Evolutionary conservation across 129 eudicot species (phyloP), one percentile per base, ranked within the genome.

Genomic region (Kitagawia praeruptora): DNA sequence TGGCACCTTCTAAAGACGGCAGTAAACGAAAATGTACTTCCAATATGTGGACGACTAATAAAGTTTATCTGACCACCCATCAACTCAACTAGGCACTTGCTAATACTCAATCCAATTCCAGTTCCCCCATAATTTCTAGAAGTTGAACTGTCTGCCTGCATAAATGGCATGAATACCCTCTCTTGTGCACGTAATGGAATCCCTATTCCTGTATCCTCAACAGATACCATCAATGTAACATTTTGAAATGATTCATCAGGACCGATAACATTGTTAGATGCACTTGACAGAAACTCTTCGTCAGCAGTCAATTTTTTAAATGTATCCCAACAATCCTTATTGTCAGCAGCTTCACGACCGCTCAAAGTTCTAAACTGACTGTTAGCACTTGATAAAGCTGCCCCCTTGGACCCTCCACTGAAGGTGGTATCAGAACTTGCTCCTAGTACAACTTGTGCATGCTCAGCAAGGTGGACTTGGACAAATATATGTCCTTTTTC

Each of bases 91-190:
- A 93, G 86, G 84, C 96, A 90, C 85, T 93, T 93, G 21, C 96
- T 87, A 18, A 93, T 93, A 80, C 98, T 93, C 77, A 93, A 81
- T 31, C 98, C 98, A 19, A 93, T 93, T 21, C 98, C 98, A 1
- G 98, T 93, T 54, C 98, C 98, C 42, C 98, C 98, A 46, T 90
- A 93, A 78, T 87, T 87, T 83, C 98, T 84, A 10, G 98, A 93
- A 25, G 98, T 93, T 48, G 98, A 93, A 85, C 98, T 90, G 70
- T 93, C 98, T 1, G 98, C 98, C 76, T 93, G 98, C 98, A 93
- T 89, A 51, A 93, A 93, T 0, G 98, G 98, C 79, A 85, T 93
- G 82, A 90, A 93, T 58, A 93, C 88, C 49, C 85, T 88, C 75
- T 93, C 87, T 75, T 93, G 98, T 14, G 93, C 93, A 11, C 79